Evolutionary conservation across 2,329 filamentous ascomycete genomes (phyloP).

Genomic region (Zopfia rhizophila): DNA sequence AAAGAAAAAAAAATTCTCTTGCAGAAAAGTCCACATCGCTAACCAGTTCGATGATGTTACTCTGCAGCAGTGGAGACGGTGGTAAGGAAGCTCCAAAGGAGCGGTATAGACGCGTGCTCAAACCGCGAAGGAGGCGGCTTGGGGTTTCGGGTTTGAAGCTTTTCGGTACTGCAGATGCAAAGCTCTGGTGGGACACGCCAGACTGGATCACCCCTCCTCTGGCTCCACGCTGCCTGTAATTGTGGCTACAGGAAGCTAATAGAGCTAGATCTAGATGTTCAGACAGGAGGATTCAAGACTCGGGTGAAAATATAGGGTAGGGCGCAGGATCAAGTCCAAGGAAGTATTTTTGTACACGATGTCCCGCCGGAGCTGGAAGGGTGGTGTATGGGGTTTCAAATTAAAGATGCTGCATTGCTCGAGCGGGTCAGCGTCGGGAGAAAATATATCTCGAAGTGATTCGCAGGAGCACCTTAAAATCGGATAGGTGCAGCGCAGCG

Average conservation of each 20-base stretch:
- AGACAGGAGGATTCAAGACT: too few relatives aligned
- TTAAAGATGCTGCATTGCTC: too few relatives aligned
- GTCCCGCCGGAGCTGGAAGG: too few relatives aligned
- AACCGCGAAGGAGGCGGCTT: conserved; percentile 29
- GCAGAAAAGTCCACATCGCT: conserved; percentile 33
- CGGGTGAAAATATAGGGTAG: too few relatives aligned
- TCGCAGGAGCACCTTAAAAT: conserved; percentile 15
- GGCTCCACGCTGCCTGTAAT: too few relatives aligned
- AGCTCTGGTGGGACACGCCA: too few relatives aligned
- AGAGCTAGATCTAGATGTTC: too few relatives aligned
- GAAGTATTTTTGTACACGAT: too few relatives aligned
- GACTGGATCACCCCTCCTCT: too few relatives aligned
- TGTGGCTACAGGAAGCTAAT: too few relatives aligned
- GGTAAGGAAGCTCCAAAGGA: conserved; percentile 25
- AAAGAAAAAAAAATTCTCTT: conserved; percentile 32
- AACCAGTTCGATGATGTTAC: conserved; percentile 16
- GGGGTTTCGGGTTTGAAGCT: conserved; percentile 3
- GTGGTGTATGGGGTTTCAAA: too few relatives aligned
- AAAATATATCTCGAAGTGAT: conserved; percentile 8
- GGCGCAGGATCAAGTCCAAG: too few relatives aligned
- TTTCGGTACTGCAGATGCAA: conserved; percentile 4
- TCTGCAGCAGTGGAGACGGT: conserved; percentile 27
- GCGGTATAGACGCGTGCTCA: conserved; percentile 47
- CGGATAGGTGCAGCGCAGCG: conserved; percentile 19
- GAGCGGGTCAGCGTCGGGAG: background rate